These are phyloP conservation scores for Hypsizygus ulmarius DNA, from an alignment of 1,284 basidiomycete species.

Conservation along the genomic window DNA sequence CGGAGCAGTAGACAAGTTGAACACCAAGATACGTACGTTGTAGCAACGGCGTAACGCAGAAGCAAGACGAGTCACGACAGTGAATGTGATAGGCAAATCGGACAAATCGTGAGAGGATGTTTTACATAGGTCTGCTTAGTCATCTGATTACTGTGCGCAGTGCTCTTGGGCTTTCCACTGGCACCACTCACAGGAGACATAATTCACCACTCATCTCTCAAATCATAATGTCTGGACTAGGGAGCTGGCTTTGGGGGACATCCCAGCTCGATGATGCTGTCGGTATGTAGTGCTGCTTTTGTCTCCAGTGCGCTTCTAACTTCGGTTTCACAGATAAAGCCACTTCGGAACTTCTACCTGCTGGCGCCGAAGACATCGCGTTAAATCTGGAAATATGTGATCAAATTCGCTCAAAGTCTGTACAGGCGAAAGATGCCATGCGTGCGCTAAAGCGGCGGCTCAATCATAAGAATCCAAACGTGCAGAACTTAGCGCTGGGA, in stretches of 20 bases:
- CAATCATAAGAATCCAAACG: conserved; percentile 95
- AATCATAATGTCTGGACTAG: conserved; percentile 32
- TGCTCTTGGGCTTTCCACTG: too few species aligned
- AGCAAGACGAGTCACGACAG: too few species aligned
- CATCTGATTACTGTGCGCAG: too few species aligned
- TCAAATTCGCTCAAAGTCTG: conserved; percentile 91
- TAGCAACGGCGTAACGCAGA: too few species aligned
- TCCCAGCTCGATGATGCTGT: conserved; percentile 75
- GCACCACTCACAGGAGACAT: too few species aligned
- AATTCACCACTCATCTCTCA: conserved; percentile 1
- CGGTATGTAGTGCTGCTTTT: conserved; percentile 43
- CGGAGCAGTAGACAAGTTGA: too few species aligned
- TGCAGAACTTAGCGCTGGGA: conserved; percentile 83
- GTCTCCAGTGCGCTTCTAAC: background rate
- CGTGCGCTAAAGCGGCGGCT: conserved; percentile 85
- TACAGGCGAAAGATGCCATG: conserved; percentile 85
- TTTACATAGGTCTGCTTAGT: too few species aligned
- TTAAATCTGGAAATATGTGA: conserved; percentile 96
- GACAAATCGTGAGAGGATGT: too few species aligned
- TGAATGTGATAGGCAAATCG: too few species aligned
- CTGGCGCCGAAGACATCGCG: conserved; percentile 86
- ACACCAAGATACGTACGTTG: too few species aligned
- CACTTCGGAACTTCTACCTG: conserved; percentile 84
- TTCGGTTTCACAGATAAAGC: conserved; percentile 68
- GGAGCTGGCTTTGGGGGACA: conserved; percentile 71